Percentiles rank a stretch among this genome's conserved stretches.
phyloP scores from a whole-genome alignment of 1,139 yeast species.

The Yamadazyma pseudoaaseri region DNA sequence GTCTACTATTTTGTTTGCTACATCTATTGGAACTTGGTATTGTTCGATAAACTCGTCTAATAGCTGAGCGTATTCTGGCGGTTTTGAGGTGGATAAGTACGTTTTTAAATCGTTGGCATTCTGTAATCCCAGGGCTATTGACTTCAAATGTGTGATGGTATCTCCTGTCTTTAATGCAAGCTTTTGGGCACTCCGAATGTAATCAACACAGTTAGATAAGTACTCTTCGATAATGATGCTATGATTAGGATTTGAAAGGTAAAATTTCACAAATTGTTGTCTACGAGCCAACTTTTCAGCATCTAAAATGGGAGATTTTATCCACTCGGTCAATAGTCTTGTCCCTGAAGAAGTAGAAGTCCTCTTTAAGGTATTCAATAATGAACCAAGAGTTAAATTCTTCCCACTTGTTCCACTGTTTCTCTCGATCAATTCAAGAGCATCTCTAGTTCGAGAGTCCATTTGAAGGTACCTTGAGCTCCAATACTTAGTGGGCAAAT shows the following conservation, averaged over 20 bases:
- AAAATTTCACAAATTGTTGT: slow-evolving; percentile 59
- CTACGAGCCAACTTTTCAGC: slow-evolving; percentile 54
- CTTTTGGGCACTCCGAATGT: slow-evolving; percentile 37
- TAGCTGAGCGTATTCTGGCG: slow-evolving; percentile 6
- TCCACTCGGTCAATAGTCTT: slow-evolving; percentile 74
- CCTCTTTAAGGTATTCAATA: slow-evolving; percentile 62
- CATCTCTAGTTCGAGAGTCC: slow-evolving; percentile 79
- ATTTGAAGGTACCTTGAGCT: slow-evolving; percentile 64
- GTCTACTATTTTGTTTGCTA: slow-evolving; percentile 25
- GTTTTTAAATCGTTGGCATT: slow-evolving; percentile 24
- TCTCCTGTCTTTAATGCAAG: slow-evolving; percentile 39
- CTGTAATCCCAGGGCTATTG: slow-evolving; percentile 32
- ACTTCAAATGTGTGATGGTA: slow-evolving; percentile 26
- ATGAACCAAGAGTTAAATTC: slow-evolving; percentile 64
- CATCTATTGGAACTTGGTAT: slow-evolving; percentile 28
- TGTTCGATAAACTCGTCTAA: slow-evolving; percentile 21
- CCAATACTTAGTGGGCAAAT: slow-evolving; percentile 37
- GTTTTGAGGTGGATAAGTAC: slow-evolving; percentile 17
- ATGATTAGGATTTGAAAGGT: slow-evolving; percentile 33
- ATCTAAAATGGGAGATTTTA: slow-evolving; percentile 75
- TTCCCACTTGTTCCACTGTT: slow-evolving; percentile 48
- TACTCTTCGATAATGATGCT: slow-evolving; percentile 16
- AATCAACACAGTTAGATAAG: slow-evolving; percentile 34
- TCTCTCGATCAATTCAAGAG: slow-evolving; percentile 64
- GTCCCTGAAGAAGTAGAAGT: slow-evolving; percentile 85